Evolutionary conservation across 2,329 filamentous ascomycete genomes (phyloP).

Genomic region (Lasiodiplodia gonubiensis): DNA sequence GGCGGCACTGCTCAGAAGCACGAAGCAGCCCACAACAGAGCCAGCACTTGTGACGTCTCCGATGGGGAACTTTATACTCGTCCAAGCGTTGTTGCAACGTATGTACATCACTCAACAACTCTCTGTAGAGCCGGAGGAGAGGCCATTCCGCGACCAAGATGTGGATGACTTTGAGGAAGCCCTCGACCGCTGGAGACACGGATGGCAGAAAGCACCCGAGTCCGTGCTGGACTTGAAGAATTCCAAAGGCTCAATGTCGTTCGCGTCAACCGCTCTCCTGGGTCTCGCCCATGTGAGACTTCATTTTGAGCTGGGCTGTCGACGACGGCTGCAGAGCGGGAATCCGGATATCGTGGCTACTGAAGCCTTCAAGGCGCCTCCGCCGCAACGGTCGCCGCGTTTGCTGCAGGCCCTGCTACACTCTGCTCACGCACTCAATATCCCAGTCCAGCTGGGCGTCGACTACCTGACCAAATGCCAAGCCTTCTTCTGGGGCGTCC

Average conservation of each 20-base stretch:
- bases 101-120: constrained; percentile 12
- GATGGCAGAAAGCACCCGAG: constrained; percentile 14
- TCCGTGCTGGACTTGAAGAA: constrained; percentile 11
- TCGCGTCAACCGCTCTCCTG: constrained; percentile 10
- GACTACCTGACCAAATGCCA: constrained; percentile 15
- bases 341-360: constrained; percentile 1
- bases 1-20: constrained; percentile 35
- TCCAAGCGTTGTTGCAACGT: constrained; percentile 8
- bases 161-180: constrained; percentile 8
- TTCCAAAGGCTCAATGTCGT: constrained; percentile 10
- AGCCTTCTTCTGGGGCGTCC: constrained; percentile 16
- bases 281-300: constrained; percentile 15
- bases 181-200: constrained; percentile 11
- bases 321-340: constrained; percentile 24
- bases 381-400: constrained; percentile 8
- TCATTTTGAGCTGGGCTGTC: constrained; percentile 1
- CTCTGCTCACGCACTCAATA: constrained; percentile 13
- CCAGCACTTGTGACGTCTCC: constrained; percentile 2
- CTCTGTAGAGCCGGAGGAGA: constrained; percentile 31
- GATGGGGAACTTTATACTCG: constrained; percentile 14
- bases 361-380: constrained; percentile 3
- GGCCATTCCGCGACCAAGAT: neutral
- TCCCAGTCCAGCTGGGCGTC: constrained; percentile 20
- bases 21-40: constrained; percentile 19
- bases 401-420: constrained; percentile 11